Conservation (phyloP, 2,329 filamentous ascomycete genomes). For the Fusarium paranaense region DNA sequence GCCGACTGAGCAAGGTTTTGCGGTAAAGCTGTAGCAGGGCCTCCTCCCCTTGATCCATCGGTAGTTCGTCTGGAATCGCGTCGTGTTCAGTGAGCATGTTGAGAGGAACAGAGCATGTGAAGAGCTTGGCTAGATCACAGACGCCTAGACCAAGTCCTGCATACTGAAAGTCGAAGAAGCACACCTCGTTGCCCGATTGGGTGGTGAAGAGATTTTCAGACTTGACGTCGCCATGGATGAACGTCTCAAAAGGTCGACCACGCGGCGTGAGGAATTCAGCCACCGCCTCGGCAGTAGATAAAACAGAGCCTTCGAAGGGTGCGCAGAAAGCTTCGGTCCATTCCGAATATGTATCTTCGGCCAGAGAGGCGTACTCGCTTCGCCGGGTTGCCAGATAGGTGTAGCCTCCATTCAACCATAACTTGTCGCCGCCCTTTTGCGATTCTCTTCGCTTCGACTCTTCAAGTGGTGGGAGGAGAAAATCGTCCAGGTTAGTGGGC, state of each 20-base stretch:
- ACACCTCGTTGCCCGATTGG: constrained; percentile 60
- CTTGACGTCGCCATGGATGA: constrained; percentile 77
- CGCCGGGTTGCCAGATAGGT: constrained; percentile 74
- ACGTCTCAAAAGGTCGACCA: constrained; percentile 61
- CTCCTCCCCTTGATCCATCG: constrained; percentile 64
- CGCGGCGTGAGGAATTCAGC: constrained; percentile 62
- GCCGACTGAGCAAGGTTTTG: constrained; percentile 45
- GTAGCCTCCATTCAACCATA: constrained; percentile 77
- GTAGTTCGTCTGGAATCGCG: constrained; percentile 51
- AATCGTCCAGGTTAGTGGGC: constrained; percentile 44
- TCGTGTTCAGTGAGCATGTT: constrained; percentile 57
- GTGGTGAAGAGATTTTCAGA: constrained; percentile 75
- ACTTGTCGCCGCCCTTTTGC: constrained; percentile 34
- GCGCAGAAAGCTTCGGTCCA: constrained; percentile 66
- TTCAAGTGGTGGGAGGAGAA: constrained; percentile 67
- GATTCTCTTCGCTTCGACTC: constrained; percentile 54
- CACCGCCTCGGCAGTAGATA: constrained; percentile 63
- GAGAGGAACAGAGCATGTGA: constrained; percentile 73
- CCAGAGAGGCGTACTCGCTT: constrained; percentile 65
- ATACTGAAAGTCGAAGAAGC: constrained; percentile 79
- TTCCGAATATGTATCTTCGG: constrained; percentile 60
- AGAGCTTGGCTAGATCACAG: constrained; percentile 74
- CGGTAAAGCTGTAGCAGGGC: constrained; percentile 64
- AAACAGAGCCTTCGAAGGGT: constrained; percentile 28
- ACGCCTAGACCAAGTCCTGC: constrained; percentile 72